Evolutionary conservation across 2,329 filamentous ascomycete genomes (phyloP).

Genomic region (Helotiales sp.): DNA sequence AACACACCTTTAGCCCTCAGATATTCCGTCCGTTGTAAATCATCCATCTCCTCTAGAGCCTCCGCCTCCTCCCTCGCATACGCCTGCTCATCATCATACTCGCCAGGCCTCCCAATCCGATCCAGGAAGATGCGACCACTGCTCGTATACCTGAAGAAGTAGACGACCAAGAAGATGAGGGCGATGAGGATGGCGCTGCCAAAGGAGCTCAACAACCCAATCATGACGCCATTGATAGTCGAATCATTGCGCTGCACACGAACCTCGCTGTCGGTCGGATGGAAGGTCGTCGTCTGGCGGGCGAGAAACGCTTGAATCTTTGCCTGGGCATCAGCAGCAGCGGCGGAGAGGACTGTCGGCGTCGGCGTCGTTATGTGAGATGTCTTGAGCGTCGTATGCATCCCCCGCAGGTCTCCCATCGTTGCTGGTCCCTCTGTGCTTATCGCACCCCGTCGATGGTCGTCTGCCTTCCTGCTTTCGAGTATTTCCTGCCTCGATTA

Average conservation of each 20-base stretch:
- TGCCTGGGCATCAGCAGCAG: conserved; percentile 14
- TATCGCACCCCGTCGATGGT: conserved; percentile 18
- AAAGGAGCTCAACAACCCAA: conserved; percentile 92
- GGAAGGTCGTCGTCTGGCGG: conserved; percentile 16
- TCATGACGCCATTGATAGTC: conserved; percentile 78
- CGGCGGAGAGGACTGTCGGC: conserved; percentile 14
- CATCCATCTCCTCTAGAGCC: conserved; percentile 94
- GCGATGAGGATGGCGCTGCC: conserved; percentile 87
- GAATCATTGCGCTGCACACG: conserved; percentile 41
- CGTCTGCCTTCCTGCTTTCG: conserved; percentile 5
- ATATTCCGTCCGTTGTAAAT: conserved; percentile 88
- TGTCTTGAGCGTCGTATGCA: conserved; percentile 32
- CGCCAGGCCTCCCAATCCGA: conserved; percentile 88
- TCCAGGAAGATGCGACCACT: conserved; percentile 92
- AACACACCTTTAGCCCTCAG: conserved; percentile 86
- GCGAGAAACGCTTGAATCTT: conserved; percentile 22
- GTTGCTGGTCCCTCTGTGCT: conserved; percentile 19
- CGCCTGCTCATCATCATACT: conserved; percentile 97
- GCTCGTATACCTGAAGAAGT: conserved; percentile 90
- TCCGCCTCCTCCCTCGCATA: conserved; percentile 94
- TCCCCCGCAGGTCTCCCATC: conserved; percentile 34
- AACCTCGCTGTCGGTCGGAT: conserved; percentile 17
- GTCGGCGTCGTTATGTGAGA: conserved; percentile 25
- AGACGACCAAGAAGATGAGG: conserved; percentile 79
- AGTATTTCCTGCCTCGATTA: conserved; percentile 6